Evolutionary conservation across 495 filamentous ascomycete species (phyloP), one percentile per base, ranked within the genome.

Genomic region (Penicillium malachiteum): DNA sequence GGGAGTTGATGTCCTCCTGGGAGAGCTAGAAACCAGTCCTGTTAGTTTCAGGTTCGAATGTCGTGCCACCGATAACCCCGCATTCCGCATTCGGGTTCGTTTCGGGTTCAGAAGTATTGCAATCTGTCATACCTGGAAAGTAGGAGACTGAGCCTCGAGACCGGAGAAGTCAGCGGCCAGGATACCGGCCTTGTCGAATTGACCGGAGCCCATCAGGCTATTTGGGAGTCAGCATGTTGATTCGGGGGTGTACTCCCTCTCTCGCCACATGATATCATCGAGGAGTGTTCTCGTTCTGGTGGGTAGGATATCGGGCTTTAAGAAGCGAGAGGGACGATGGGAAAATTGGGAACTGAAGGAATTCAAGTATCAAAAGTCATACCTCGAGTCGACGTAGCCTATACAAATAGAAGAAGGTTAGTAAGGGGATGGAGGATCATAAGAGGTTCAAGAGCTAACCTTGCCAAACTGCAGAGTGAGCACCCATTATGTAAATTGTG

Each of bases 121-220:
- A 39, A 30, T 37, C 7, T 12, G 16, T 35, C 57, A 35, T 85
- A 96, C 92, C 59, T 70, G 71, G 78, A 95, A 95, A 56, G 77
- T 82, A 16, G 80, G 14, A 17, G 84, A 82, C n/a, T 77, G 66
- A 53, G 92, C 92, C 90, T 92, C 96, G 60, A 86, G 79, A 68
- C 85, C 90, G 68, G 90, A 88, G 67, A 92, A 90, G 57, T 87
- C 85, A 55, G 72, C 76, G 74, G 86, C 90, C 77, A 93, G 84
- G 71, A 97, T 95, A 66, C 89, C 89, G 63, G 84, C 94, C 76
- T 89, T 86, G 79, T 94, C 88, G 73, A 96, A 76, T 71, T 94
- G 87, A 64, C 85, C 85, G 60, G 81, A 85, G 75, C 82, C 90
- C 66, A 97, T 82, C 60, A 97, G 83, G 84, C 92, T 92, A 55